phyloP scores from a whole-genome alignment of 202 grass and related monocot species.

The Zizania palustris region DNA sequence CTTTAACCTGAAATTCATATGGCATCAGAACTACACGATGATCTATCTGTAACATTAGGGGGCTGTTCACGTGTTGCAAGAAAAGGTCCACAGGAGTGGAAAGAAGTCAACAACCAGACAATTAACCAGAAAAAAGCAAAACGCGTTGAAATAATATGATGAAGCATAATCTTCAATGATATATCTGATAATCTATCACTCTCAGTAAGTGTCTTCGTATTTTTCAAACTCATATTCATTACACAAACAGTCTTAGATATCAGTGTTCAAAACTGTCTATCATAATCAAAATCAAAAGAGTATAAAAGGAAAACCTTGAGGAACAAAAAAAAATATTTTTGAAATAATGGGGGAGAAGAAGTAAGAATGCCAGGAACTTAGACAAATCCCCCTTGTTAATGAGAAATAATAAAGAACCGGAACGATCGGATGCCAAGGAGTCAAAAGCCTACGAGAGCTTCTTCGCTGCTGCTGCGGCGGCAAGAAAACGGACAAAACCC shows the following conservation, averaged over 20 bases:
- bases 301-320: background rate
- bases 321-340: too few relatives aligned
- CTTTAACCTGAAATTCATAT: conserved; percentile 12
- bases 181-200: too few relatives aligned
- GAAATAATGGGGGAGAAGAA: background rate
- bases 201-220: too few relatives aligned
- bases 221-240: too few relatives aligned
- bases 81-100: too few relatives aligned
- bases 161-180: background rate
- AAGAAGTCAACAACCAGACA: background rate
- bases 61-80: background rate
- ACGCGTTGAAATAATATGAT: background rate
- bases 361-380: background rate
- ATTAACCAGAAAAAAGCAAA: background rate
- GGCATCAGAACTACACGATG: background rate
- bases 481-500: conserved; percentile 4
- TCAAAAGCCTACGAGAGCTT: background rate
- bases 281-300: too few relatives aligned
- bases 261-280: too few relatives aligned
- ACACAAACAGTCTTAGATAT: too few relatives aligned
- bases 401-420: background rate
- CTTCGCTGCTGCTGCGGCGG: background rate
- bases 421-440: background rate
- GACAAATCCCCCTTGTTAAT: background rate
- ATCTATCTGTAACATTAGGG: background rate